A percentile compares a stretch with the other conserved stretches of the same genome.
These are phyloP conservation scores for Helminthosporium solani DNA, from an alignment of 2,329 filamentous ascomycete genomes.

Conservation along the genomic window DNA sequence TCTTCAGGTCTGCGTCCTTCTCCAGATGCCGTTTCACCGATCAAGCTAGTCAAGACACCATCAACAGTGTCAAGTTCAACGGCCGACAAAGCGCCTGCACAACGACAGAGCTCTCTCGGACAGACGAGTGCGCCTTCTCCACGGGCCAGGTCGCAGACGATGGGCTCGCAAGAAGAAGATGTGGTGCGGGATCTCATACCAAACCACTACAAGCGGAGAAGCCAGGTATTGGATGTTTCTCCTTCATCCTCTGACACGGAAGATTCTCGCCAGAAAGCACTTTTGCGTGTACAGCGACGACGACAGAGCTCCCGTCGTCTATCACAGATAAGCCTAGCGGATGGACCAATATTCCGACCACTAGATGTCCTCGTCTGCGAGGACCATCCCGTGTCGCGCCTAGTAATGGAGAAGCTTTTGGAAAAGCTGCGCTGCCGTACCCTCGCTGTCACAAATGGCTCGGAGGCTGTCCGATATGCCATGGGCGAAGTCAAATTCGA, in stretches of 20 bases:
- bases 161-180: constrained; percentile 91
- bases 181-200: constrained; percentile 65
- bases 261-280: constrained; percentile 83
- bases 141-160: constrained; percentile 81
- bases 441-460: constrained; percentile 85
- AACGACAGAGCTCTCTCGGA: constrained; percentile 34
- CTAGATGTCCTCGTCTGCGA: constrained; percentile 95
- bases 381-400: constrained; percentile 91
- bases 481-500: constrained; percentile 98
- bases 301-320: constrained; percentile 94
- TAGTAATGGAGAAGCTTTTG: constrained; percentile 98
- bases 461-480: constrained; percentile 88
- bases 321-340: constrained; percentile 84
- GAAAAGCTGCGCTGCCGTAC: constrained; percentile 95
- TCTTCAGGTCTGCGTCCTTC: constrained; percentile 52
- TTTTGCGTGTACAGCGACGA: constrained; percentile 87
- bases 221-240: constrained; percentile 93
- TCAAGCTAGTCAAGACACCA: constrained; percentile 49
- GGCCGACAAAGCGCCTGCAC: constrained; percentile 43
- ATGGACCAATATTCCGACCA: constrained; percentile 83
- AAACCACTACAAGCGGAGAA: constrained; percentile 81
- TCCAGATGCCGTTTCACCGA: constrained; percentile 57
- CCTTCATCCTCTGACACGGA: constrained; percentile 98
- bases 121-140: constrained; percentile 50
- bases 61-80: constrained; percentile 51